Evolutionary conservation across 805 yeast species (phyloP), one percentile per base, ranked within the genome.

Genomic region (Yamadazyma olivae): DNA sequence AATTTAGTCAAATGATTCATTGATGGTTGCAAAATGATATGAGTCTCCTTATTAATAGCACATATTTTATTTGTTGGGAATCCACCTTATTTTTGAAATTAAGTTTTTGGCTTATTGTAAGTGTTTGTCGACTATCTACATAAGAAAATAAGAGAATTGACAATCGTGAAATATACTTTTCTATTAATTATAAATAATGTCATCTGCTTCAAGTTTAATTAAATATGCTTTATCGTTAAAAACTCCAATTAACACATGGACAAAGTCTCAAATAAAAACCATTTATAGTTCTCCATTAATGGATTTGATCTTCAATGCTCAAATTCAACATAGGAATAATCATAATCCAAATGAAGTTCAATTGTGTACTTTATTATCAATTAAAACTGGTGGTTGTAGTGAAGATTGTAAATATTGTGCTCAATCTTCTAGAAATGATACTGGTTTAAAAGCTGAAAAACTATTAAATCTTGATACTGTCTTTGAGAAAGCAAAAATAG

Each of bases 321-420:
- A 81, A 46, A 13, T 71, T 7, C 83, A 81, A 39, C 91, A 84
- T 53, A 60, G 89, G 27, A 69, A 65, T 40, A 74, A 70, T 59
- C 88, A 84, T 51, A 78, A 83, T 43, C 86, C 89, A 1, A 49
- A 66, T 0, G 79, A 82, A 51, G 81, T 83, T 17, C 93, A 85
- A 53, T 64, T 85, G 34, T 84, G 93, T 59, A 82, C 91, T 2
- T 65, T 84, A 46, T 68, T 83, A 63, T 79, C 78, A 41, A 83
- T 84, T 54, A 84, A 84, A 51, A 73, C 83, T 2, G 93, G 93
- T 35, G 91, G 93, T 1, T 83, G 93, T 53, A 68, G 87, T 2
- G 93, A 84, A 49, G 90, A 84, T 54, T 84, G 93, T 54, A 79
- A 78, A 49, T 84, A 84, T 57, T 84, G 93, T 60, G 79, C 93